A percentile compares a stretch with the other conserved stretches of the same genome.
phyloP scores from a whole-genome alignment of 805 yeast genomes.

The Barnettozyma siamensis region DNA sequence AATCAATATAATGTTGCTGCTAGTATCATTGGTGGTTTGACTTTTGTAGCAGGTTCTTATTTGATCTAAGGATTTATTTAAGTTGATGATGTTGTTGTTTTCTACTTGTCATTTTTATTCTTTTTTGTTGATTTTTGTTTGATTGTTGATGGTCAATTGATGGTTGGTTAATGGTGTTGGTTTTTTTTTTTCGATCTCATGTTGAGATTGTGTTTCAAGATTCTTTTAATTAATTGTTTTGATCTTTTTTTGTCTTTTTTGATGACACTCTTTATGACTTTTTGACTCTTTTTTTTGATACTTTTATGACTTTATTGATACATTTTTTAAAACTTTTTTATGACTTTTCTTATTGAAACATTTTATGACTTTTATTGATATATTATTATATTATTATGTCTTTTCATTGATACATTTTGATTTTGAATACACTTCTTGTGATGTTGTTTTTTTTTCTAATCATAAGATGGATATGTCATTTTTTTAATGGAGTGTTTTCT shows the following conservation, averaged over 20 bases:
- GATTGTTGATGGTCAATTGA: no score
- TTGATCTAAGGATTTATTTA: constrained; percentile 9
- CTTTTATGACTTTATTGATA: background rate
- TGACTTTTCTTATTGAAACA: background rate
- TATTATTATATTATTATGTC: no score
- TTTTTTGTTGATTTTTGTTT: background rate
- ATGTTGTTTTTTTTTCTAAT: no score
- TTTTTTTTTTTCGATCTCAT: no score
- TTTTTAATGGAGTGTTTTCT: constrained; percentile 1
- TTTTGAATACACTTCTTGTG: no score
- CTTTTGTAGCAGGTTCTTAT: constrained; percentile 10
- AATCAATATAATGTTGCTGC: background rate
- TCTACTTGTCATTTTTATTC: background rate
- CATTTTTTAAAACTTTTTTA: background rate
- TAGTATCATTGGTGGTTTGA: constrained; percentile 6
- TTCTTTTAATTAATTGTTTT: no score
- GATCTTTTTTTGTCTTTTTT: background rate
- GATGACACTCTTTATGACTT: background rate
- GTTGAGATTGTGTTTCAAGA: background rate
- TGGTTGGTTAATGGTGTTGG: no score
- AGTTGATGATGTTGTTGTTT: no score
- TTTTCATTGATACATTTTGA: no score
- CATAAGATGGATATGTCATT: no score
- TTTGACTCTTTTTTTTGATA: background rate
- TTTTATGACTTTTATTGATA: background rate